Base-by-base conservation (phyloP, 257 asterid genomes). In the Scutellaria galericulata region DNA sequence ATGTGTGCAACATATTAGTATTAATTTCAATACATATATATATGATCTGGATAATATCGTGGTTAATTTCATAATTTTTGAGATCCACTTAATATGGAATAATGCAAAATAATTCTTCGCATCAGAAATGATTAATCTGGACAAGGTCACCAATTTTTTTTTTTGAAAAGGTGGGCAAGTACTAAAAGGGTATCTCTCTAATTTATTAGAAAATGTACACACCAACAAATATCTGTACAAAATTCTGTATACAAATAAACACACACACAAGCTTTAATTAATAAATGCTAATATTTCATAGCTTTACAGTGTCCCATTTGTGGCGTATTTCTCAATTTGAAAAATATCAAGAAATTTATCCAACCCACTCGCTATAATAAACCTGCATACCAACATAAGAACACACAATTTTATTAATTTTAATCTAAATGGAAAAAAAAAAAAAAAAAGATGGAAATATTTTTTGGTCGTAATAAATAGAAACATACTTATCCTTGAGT, bases 271-370 rank as follows among this genome's bases (percentile, higher is more conserved):
- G 18, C 46, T 41, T 41, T 35, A 20, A 14, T 64, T 48, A 27
- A 10, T 59, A 5, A 58, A 24, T 2, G 9, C 50, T 15, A 10
- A 27, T 40, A 44, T 45, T 15, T 1, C 48, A 48, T 4, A 9
- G 15, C 45, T 70, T 73, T 44, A 71, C 40, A 74, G 67, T 70
- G 51, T 64, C 65, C 88, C 95, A 6, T 71, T 84, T 46, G 24
- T 65, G 7, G 86, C 85, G 59, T 73, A 89, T 59, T 75, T 71
- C 68, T 93, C 89, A 68, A 93, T 83, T 75, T 87, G 83, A 67
- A 85, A 81, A 70, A 83, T 81, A 77, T 93, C 96, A 1, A 93
- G 90, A 52, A 81, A 60, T 77, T 75, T 76, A 51, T 86, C 86
- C 81, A 88, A 56, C 11, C 89, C 92, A 60, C 92, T 81, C 1